phyloP scores from a whole-genome alignment of 495 filamentous ascomycete genomes.

The Penicillium waksmanii region DNA sequence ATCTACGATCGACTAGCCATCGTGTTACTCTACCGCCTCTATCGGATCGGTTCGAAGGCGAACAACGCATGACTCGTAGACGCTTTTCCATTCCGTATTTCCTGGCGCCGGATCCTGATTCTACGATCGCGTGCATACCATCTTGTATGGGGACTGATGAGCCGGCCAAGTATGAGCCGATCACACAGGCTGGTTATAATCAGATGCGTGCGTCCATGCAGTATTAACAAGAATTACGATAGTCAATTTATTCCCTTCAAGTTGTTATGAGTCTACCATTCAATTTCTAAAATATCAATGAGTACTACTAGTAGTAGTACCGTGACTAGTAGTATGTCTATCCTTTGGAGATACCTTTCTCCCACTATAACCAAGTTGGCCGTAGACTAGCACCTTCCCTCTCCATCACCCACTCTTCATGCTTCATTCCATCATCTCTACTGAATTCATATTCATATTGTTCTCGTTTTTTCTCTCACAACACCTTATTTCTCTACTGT shows the following conservation, averaged over 20 bases:
- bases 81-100: slow-evolving; percentile 69
- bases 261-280: no score
- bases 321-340: no score
- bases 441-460: no score
- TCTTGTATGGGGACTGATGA: slow-evolving; percentile 45
- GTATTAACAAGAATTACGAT: slow-evolving; percentile 32
- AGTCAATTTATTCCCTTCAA: no score
- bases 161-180: slow-evolving; percentile 56
- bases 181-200: slow-evolving; percentile 54
- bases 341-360: no score
- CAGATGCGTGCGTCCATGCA: slow-evolving; percentile 56
- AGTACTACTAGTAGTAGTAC: not conserved
- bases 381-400: not conserved
- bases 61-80: slow-evolving; percentile 50
- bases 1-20: slow-evolving; percentile 59
- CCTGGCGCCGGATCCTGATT: slow-evolving; percentile 55
- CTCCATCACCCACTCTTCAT: not conserved
- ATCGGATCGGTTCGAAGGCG: slow-evolving; percentile 36
- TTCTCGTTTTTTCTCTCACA: not conserved
- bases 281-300: not conserved
- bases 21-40: slow-evolving; percentile 52
- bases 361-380: no score
- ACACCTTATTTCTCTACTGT: not conserved
- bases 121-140: slow-evolving; percentile 59
- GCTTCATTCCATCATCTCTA: no score